Evolutionary conservation across 495 filamentous ascomycete genomes (phyloP).

Genomic region (Aspergillus sparsus): DNA sequence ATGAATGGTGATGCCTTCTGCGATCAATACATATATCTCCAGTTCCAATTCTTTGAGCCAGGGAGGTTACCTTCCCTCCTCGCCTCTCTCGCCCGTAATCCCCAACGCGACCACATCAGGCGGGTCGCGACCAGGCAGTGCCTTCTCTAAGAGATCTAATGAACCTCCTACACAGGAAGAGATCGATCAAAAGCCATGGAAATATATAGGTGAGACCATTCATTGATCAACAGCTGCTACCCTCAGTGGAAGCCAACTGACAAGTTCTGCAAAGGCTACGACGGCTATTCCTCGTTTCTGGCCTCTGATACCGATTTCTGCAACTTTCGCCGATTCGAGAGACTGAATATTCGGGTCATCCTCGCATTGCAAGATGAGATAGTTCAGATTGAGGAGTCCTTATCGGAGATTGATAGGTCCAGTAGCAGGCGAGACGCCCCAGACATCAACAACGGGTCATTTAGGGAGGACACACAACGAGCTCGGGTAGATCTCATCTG

Average conservation of each 20-base stretch:
- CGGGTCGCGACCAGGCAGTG: no score
- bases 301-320: conserved; percentile 4
- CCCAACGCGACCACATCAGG: no score
- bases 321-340: neutral
- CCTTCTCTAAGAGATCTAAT: no score
- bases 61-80: no score
- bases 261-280: no score
- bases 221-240: no score
- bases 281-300: neutral
- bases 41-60: no score
- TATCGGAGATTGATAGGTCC: neutral
- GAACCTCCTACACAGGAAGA: conserved; percentile 5
- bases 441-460: conserved; percentile 8
- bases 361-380: conserved; percentile 7
- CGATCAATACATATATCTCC: no score
- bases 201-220: no score
- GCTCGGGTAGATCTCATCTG: neutral
- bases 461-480: neutral
- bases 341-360: neutral
- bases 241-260: no score
- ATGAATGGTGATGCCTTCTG: no score
- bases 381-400: neutral
- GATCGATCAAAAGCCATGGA: neutral
- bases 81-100: no score
- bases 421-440: neutral